Base-by-base conservation (phyloP, 2,329 filamentous ascomycete species). In the Nannizziopsis barbatae region DNA sequence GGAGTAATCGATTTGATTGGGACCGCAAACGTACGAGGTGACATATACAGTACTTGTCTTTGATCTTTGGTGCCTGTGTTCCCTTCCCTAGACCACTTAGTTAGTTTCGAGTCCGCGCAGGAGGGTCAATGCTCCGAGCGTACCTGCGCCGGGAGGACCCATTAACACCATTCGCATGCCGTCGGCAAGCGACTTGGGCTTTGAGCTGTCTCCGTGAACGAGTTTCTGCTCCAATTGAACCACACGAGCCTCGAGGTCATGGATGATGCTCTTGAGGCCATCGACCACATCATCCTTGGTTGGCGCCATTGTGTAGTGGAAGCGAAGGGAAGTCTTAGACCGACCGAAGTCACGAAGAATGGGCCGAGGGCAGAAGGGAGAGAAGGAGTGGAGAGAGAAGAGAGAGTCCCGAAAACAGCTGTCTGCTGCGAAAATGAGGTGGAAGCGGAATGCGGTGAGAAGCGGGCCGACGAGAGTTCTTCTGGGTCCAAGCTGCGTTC, bases 31-130 rank as follows among this genome's bases (percentile, higher is more conserved):
- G 63, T 80, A 95, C 89, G 73, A 98, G 73, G 71, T 98, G 92
- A 75, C 92, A 98, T 74, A 88, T 88, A 67, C 83, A 87, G 74
- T 89, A 98, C 75, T 86, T 93, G 65, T 96, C 90, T 79, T 95
- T 95, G 73, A 98, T 92, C 71, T 84, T 90, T 56, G 92, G 92
- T 51, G 92, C 92, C 71, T 98, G 92, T 37, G 92, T 98, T 71
- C 92, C 92, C 80, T 98, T 98, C 74, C 92, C 92, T 96, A 43
- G 6, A 20, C 22, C 15, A 11, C 41, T 35, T 36, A 40, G 33
- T 48, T 44, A 50, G 35, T 45, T 9, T 41, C 6, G 32, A 5
- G 12, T 2, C 17, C 40, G 12, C 20, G 37, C n/a, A 32, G 2
- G 36, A 8, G 10, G 17, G 27, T 32, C 32, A 15, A n/a, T n/a